Percentiles rank a stretch among this genome's conserved stretches.
Evolutionary conservation across 1,139 yeast species (phyloP).

Genomic region (Hanseniaspora gamundiae): DNA sequence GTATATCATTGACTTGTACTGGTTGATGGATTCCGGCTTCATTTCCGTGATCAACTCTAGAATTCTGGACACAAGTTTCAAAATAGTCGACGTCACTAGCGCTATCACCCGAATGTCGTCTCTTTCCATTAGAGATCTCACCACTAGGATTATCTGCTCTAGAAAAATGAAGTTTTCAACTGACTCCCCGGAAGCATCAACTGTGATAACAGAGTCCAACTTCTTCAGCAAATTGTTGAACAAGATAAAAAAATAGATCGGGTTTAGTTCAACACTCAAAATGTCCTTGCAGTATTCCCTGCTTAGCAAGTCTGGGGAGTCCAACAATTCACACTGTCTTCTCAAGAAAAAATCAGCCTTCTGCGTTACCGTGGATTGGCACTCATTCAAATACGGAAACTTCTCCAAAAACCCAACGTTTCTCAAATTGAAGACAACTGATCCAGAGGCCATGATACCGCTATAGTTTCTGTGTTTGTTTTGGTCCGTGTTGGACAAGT

Average conservation of each 20-base stretch:
- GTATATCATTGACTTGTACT: constrained; percentile 42
- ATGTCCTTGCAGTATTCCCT: constrained; percentile 40
- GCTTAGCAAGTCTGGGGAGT: constrained; percentile 39
- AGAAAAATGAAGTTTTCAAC: constrained; percentile 20
- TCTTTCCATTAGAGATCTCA: constrained; percentile 31
- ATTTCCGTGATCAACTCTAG: constrained; percentile 29
- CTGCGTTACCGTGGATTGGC: constrained; percentile 28
- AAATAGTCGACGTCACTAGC: constrained; percentile 29
- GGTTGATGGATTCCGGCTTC: constrained; percentile 26
- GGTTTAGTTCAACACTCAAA: constrained; percentile 33
- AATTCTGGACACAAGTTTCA: constrained; percentile 27
- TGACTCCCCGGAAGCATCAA: neutral
- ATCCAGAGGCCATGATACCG: constrained; percentile 47
- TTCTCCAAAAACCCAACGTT: constrained; percentile 23
- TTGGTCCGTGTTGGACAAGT: constrained; percentile 20
- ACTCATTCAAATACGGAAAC: constrained; percentile 20
- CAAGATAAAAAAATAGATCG: constrained; percentile 30
- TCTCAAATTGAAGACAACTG: constrained; percentile 39
- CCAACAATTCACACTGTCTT: constrained; percentile 32
- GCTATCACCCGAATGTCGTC: constrained; percentile 29
- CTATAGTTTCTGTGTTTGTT: constrained; percentile 45
- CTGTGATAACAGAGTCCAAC: neutral
- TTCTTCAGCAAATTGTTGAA: constrained; percentile 20
- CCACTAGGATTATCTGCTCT: constrained; percentile 31
- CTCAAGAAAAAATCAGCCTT: constrained; percentile 40